phyloP scores from a whole-genome alignment of 768 basidiomycete species.

The Rhizopogon roseolus region DNA sequence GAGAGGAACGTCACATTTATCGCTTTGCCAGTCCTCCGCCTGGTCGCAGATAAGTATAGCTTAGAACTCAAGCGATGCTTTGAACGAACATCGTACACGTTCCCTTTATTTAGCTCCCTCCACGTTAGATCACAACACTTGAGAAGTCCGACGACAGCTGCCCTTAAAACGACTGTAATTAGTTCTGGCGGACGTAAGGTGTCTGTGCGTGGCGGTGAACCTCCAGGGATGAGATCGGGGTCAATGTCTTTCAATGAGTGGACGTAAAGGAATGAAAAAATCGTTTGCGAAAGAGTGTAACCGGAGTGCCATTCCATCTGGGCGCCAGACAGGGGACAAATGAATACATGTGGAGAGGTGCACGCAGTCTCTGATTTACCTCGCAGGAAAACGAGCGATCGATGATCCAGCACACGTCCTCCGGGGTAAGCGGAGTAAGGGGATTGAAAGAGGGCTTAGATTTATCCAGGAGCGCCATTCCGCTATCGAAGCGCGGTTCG shows the following conservation, averaged over 20 bases:
- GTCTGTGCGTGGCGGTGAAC: constrained; percentile 27
- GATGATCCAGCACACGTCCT: constrained; percentile 86
- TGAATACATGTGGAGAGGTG: constrained; percentile 10
- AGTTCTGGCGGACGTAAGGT: constrained; percentile 53
- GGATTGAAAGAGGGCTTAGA: constrained; percentile 56
- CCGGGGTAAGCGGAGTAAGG: constrained; percentile 54
- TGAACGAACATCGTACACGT: constrained; percentile 68
- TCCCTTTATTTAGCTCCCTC: constrained; percentile 74
- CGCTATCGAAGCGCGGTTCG: constrained; percentile 86
- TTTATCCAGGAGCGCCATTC: constrained; percentile 46
- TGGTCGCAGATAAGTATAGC: constrained; percentile 26
- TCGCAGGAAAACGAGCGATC: constrained; percentile 77
- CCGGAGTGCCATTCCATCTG: constrained; percentile 90
- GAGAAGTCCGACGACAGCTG: constrained; percentile 61
- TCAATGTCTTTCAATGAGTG: constrained; percentile 61
- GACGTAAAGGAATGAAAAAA: constrained; percentile 74
- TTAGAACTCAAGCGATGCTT: constrained; percentile 7
- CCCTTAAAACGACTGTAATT: constrained; percentile 61
- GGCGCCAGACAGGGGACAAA: constrained; percentile 6
- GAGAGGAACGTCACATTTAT: constrained; percentile 79
- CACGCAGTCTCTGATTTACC: constrained; percentile 37
- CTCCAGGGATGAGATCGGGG: constrained; percentile 40
- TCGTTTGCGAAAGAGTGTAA: constrained; percentile 79
- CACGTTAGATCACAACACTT: constrained; percentile 83
- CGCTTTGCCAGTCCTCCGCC: constrained; percentile 88